Base-by-base conservation (phyloP, 345 rosid genomes). In the Fremontodendron californicum region DNA sequence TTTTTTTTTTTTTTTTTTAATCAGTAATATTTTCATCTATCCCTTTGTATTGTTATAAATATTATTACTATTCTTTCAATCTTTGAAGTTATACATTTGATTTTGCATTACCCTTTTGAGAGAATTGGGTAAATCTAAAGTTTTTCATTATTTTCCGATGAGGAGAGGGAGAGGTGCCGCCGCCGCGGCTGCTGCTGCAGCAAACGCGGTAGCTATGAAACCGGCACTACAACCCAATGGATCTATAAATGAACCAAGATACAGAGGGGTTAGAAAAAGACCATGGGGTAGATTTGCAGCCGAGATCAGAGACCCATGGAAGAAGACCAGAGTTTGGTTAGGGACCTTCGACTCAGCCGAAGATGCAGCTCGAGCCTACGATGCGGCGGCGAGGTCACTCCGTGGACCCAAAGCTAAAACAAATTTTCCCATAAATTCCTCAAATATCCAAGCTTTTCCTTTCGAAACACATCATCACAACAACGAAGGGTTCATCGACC, bases 281-380 rank as follows among this genome's bases (percentile, higher is more conserved):
- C 98, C 95, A 18, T 92, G 97, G 95, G 98, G 99, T 0, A 81
- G 91, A 37, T 95, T 87, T 83, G 97, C 98, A 0, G 98, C 99
- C 0, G 99, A 95, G 92, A 95, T 95, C 89, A 87, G 99, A 62
- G 97, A 95, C 82, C 99, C 99, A 0, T 74, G 85, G 82, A 95
- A 91, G 73, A 95, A 93, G 72, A 84, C 97, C 1, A 81, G 98
- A 1, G 99, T 95, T 0, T 93, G 99, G 99, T 90, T 95, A 6
- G 99, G 98, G 18, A 94, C 98, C 31, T 94, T 91, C 52, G 91
- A 90, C 58, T 89, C 98, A n/a, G 98, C 98, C 4, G 94, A 86
- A 39, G 99, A 93, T 1, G 99, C 99, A 0, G 99, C 99, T 2
- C 87, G 88, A 13, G 98, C 99, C 29, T 95, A 95, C 82, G 99